Conservation (phyloP, 129 eudicot species). For the Flaveria ramosissima region DNA sequence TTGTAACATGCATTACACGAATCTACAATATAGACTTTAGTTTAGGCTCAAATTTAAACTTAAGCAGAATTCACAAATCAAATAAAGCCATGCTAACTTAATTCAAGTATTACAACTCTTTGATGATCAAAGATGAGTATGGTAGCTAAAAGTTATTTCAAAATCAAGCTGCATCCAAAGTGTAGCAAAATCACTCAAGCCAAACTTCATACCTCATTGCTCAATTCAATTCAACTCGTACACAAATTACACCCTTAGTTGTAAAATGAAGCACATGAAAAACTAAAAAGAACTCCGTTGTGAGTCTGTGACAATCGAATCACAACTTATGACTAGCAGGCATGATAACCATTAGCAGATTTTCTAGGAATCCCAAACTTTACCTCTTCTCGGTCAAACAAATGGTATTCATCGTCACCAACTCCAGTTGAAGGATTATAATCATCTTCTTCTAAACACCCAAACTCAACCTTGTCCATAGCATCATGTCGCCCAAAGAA, state of each 20-base stretch:
- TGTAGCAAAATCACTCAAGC: neutral
- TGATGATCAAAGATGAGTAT: neutral
- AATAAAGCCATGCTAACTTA: slow-evolving; percentile 7
- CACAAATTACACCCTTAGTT: neutral
- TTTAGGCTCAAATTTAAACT: neutral
- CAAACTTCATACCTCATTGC: slow-evolving; percentile 9
- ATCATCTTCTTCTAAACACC: slow-evolving; percentile 67
- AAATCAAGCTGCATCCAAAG: neutral
- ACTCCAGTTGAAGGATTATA: slow-evolving; percentile 42
- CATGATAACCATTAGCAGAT: slow-evolving; percentile 3
- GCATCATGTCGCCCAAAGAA: slow-evolving; percentile 58
- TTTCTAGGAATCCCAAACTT: neutral
- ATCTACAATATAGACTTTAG: neutral
- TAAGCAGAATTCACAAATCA: neutral
- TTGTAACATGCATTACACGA: neutral
- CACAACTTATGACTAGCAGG: neutral
- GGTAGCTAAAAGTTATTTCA: neutral
- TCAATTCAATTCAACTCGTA: neutral
- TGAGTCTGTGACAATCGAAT: neutral
- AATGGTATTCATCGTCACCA: slow-evolving; percentile 73
- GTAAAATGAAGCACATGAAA: neutral
- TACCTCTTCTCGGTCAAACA: slow-evolving; percentile 84
- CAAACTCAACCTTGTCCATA: slow-evolving; percentile 68
- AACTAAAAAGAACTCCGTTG: neutral
- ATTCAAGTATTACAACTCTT: neutral